Conservation (phyloP, 2,329 filamentous ascomycete genomes). For the Mycocentrospora acerina region DNA sequence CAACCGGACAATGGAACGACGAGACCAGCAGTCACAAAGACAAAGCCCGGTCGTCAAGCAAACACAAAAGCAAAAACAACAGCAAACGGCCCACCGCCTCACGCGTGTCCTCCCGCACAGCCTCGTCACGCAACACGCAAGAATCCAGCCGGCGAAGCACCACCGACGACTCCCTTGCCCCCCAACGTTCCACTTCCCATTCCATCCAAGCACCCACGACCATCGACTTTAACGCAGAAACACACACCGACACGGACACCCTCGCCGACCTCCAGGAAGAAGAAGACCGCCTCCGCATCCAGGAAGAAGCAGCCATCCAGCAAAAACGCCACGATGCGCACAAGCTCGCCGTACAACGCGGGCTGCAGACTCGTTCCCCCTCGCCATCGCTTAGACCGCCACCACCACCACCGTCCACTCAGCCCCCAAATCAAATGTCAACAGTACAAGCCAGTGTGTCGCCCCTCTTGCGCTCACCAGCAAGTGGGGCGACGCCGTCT, state of each 20-base stretch:
- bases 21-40: conserved; percentile 70
- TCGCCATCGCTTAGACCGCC: conserved; percentile 5
- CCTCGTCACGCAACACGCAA: conserved; percentile 49
- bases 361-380: conserved; percentile 41
- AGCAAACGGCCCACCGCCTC: conserved; percentile 50
- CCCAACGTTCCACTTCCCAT: too few relatives aligned
- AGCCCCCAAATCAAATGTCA: conserved; percentile 9
- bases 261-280: conserved; percentile 59
- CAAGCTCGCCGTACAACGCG: conserved; percentile 56
- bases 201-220: conserved; percentile 1
- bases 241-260: conserved; percentile 32
- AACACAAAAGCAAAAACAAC: conserved; percentile 46
- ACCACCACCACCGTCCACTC: conserved; percentile 15
- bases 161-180: too few relatives aligned
- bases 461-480: conserved; percentile 17
- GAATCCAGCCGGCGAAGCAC: conserved; percentile 21
- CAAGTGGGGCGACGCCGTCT: conserved; percentile 11
- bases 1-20: conserved; percentile 60
- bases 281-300: conserved; percentile 54
- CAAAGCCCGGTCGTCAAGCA: too few relatives aligned
- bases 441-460: conserved; percentile 14
- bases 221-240: not conserved
- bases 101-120: conserved; percentile 48
- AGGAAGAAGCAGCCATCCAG: conserved; percentile 60
- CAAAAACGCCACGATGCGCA: conserved; percentile 58